Evolutionary conservation across 2,329 filamentous ascomycete genomes (phyloP).

Genomic region (Penicillium occitanis): DNA sequence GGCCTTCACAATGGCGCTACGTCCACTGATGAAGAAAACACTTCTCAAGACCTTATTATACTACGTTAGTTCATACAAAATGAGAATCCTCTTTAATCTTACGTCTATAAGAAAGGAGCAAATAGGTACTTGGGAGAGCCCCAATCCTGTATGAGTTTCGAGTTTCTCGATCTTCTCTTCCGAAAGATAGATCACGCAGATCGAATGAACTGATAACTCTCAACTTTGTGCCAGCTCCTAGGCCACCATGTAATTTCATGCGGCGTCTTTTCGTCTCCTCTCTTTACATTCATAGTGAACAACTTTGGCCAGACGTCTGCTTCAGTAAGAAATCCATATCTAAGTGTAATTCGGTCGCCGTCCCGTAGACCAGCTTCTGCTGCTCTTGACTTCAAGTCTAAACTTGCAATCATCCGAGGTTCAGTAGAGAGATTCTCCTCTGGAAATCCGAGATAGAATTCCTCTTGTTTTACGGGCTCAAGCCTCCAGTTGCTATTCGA

Average conservation of each 20-base stretch:
- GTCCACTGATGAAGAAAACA: too few species aligned
- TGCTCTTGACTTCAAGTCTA: background rate
- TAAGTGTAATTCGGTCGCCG: background rate
- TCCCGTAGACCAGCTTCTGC: slow-evolving; percentile 10
- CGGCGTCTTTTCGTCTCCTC: background rate
- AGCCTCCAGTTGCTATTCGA: slow-evolving; percentile 4
- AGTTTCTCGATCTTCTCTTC: background rate
- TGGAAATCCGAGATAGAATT: background rate
- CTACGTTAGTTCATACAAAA: too few species aligned
- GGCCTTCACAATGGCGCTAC: too few species aligned
- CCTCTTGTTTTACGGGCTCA: background rate
- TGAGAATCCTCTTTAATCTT: too few species aligned
- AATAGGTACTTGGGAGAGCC: too few species aligned
- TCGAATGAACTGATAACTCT: slow-evolving; percentile 7
- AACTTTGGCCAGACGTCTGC: slow-evolving; percentile 3
- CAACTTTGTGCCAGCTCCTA: slow-evolving; percentile 2
- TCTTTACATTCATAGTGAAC: slow-evolving; percentile 6
- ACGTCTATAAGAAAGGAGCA: too few species aligned
- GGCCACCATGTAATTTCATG: slow-evolving; percentile 11
- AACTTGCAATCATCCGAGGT: background rate
- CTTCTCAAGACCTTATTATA: too few species aligned
- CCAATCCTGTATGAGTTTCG: background rate
- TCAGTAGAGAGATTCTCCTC: slow-evolving; percentile 8
- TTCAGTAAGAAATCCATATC: slow-evolving; percentile 5
- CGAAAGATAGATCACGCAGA: background rate